Base-by-base conservation (phyloP, 306 rosid species). In the Prunus mume region DNA sequence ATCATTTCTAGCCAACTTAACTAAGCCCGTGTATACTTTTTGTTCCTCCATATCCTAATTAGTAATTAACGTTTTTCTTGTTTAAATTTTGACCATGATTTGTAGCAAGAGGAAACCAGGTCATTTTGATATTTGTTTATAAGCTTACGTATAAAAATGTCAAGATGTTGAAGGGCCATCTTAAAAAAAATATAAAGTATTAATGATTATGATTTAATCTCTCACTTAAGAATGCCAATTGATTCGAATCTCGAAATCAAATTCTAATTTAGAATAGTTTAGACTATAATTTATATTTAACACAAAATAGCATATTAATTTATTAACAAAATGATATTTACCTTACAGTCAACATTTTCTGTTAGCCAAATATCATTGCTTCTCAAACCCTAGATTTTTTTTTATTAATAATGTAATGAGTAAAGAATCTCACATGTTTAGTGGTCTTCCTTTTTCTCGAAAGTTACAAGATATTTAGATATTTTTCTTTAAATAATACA, bases 1-100 rank as follows among this genome's bases (percentile, higher is more conserved):
- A 34, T 34, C 0, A 0, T 34, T 0, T 34, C 0, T 34, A 34
- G 1, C 0, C 7, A 34, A 34, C 8, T 34, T 34, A 0, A 6
- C 0, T 5, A 1, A 34, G 41, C 2, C 0, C 2, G 8, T 1
- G 41, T 34, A 34, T 34, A 34, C 8, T 34, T 34, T 34, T 34
- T 34, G 2, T 6, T 34, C 41, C 8, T 34, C 41, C 8, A 5
- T 34, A 34, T 34, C 8, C 41, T 34, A 6, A 34, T 34, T 34
- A 8, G 41, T 5, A 34, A 34, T 34, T 34, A 34, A 34, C 41
- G 2, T 34, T 34, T 34, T 34, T 34, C 1, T 34, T 6, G 0
- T 34, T 34, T 34, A 34, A 34, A 34, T 6, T 34, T 34, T 55
- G n/a, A 55, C 4, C 9, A 9, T 55, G 60, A 55, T 9, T 38